phyloP scores from a whole-genome alignment of 805 yeast species.

The Yarrowia divulgata region DNA sequence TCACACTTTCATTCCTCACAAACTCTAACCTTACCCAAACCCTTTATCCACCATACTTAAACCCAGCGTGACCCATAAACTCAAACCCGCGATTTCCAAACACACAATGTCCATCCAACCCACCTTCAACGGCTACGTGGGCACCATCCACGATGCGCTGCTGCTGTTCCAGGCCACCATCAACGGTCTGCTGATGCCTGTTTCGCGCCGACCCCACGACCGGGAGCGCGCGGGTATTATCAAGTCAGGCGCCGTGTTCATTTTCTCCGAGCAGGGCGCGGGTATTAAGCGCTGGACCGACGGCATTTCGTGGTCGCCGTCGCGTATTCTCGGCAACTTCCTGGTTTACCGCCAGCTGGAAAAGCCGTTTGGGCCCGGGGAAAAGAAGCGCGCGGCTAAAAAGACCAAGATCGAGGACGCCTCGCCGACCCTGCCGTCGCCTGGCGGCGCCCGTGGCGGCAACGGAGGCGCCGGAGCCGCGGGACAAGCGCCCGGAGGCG shows the following conservation, averaged over 20 bases:
- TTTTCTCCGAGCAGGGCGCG: slow-evolving; percentile 80
- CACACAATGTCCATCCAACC: slow-evolving; percentile 54
- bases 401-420: slow-evolving; percentile 29
- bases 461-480: not conserved
- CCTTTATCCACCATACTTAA: slow-evolving; percentile 37
- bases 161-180: slow-evolving; percentile 80
- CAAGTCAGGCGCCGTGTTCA: slow-evolving; percentile 79
- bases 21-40: slow-evolving; percentile 22
- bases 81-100: slow-evolving; percentile 32
- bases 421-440: slow-evolving; percentile 2
- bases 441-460: slow-evolving; percentile 21
- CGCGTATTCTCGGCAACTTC: slow-evolving; percentile 84
- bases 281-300: slow-evolving; percentile 96
- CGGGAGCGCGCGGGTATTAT: slow-evolving; percentile 72
- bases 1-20: slow-evolving; percentile 21
- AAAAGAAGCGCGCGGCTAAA: slow-evolving; percentile 47
- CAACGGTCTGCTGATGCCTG: slow-evolving; percentile 63
- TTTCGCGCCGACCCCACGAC: slow-evolving; percentile 83
- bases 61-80: slow-evolving; percentile 38
- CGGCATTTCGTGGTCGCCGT: slow-evolving; percentile 94
- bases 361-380: slow-evolving; percentile 56
- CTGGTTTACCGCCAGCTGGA: slow-evolving; percentile 79
- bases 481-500: slow-evolving; percentile 1
- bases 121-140: slow-evolving; percentile 77
- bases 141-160: slow-evolving; percentile 83